Evolutionary conservation across 1,284 basidiomycete species (phyloP), one percentile per base, ranked within the genome.

Genomic region (Pascua sp.): DNA sequence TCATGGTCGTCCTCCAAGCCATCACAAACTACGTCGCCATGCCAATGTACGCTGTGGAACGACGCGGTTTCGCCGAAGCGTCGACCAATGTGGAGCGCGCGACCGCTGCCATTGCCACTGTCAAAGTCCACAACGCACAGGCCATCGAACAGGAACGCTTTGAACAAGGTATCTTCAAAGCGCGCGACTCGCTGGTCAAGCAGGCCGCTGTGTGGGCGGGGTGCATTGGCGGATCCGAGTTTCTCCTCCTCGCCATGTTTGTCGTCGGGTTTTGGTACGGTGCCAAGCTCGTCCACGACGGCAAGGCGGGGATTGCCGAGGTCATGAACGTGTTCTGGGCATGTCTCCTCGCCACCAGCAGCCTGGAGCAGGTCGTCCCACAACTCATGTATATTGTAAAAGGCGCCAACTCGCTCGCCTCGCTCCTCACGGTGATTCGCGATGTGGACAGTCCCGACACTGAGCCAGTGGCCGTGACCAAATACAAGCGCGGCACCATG

Each of bases 241-340:
- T 91, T 71, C 80, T 89, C 49, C 84, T 88, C 62, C 87, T 95
- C 80, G 83, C 85, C 40, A 97, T 96, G 85, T 98, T 98, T 77
- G 91, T 98, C 11, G 89, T 93, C 69, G 93, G 90, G 1, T 98
- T 98, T 78, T 97, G 93, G 90, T 98, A 89, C 73, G 96, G 95
- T 12, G 84, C 88, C 3, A 87, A 89, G 69, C 83, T 97, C 52
- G 91, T 98, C 12, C 80, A 85, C 24, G 81, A 86, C 16, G 88
- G 88, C 5, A 84, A 82, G 57, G 81, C 85, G 51, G 79, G 79
- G 1, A 80, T 88, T 0, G 90, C 90, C 5, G 83, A 87, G 49
- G 90, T 98, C 62, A 93, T 94, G 86, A 87, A 89, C 37, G 91
- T 95, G 47, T 98, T 98, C 75, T 98, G 94, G 91, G 91, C 94